Base-by-base conservation (phyloP, 148 eudicot genomes). In the Silene uniflora region DNA sequence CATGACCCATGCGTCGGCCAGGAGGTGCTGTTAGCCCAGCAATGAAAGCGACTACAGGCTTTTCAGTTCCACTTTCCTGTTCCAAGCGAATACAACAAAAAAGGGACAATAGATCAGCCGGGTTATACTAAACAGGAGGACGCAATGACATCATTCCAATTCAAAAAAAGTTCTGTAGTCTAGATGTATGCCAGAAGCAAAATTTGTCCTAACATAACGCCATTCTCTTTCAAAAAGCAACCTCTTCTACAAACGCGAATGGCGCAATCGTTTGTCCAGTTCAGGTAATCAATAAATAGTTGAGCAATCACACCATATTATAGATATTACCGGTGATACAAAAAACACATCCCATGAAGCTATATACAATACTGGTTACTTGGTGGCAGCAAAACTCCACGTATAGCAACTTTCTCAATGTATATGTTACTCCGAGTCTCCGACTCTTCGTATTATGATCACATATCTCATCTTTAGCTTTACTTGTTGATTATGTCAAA, bases 11-110 rank as follows among this genome's bases (percentile, higher is more conserved):
- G 17, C 97, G 89, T 52, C 98, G 89, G 47, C 98, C 98, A 60
- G 98, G 98, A 75, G 98, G 98, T 68, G 98, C 98, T 42, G 98
- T 94, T 63, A 94, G 90, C 74, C 98, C 98, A 76, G 98, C 98
- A 80, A 94, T 94, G 83, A 94, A 94, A 76, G 93, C 95, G 75
- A 94, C 98, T 69, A 94, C 84, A 77, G 98, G 98, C 80, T 94
- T 94, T 14, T 91, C 84, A 82, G 98, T 94, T 71, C 91, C 93
- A 79, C 98, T 94, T 85, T 82, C 98, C 98, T 94, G 97, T 86
- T 77, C 44, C 73, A 86, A 77, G 35, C 61, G 69, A 73, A 62
- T 2, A 73, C 68, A 14, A 18, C 32, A 68, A 7, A 4, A 55
- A n/a, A 60, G 29, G 76, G 59, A 56, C 58, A 42, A 11, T 11